These are phyloP conservation scores for Monilinia laxa DNA, from an alignment of 2,329 filamentous ascomycete species.

Conservation along the genomic window DNA sequence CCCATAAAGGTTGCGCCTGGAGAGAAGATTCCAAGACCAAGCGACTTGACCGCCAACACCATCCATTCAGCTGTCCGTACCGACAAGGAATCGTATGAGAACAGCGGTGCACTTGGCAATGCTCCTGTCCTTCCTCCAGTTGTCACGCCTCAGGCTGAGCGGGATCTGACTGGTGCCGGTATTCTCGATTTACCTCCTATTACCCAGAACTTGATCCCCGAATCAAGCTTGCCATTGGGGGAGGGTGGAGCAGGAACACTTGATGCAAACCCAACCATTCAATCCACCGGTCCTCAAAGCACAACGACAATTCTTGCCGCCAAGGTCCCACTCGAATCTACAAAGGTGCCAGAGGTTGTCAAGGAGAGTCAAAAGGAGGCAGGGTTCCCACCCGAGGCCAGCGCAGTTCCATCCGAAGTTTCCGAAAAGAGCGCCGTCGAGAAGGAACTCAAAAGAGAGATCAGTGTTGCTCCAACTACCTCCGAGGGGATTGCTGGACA, in stretches of 20 bases:
- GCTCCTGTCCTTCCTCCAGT: slow-evolving; percentile 39
- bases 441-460: slow-evolving; percentile 66
- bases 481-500: slow-evolving; percentile 55
- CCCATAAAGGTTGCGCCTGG: slow-evolving; percentile 77
- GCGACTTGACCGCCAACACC: slow-evolving; percentile 64
- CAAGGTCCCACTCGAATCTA: slow-evolving; percentile 45
- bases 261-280: slow-evolving; percentile 52
- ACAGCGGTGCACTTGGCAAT: slow-evolving; percentile 59
- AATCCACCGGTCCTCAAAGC: slow-evolving; percentile 50
- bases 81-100: slow-evolving; percentile 85
- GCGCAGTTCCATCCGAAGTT: slow-evolving; percentile 63
- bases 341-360: slow-evolving; percentile 60
- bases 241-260: slow-evolving; percentile 48
- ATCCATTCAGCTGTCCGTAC: slow-evolving; percentile 70
- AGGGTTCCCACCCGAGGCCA: slow-evolving; percentile 64
- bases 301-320: slow-evolving; percentile 46
- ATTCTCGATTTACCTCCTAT: slow-evolving; percentile 55
- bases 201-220: slow-evolving; percentile 69
- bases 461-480: slow-evolving; percentile 59
- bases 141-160: slow-evolving; percentile 46
- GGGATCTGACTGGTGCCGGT: slow-evolving; percentile 39
- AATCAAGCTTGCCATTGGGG: slow-evolving; percentile 73
- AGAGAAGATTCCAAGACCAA: slow-evolving; percentile 72
- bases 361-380: slow-evolving; percentile 71
- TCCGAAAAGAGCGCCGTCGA: slow-evolving; percentile 70